phyloP scores from a whole-genome alignment of 352 stramenopile species.

The Phytophthora sansomeana region DNA sequence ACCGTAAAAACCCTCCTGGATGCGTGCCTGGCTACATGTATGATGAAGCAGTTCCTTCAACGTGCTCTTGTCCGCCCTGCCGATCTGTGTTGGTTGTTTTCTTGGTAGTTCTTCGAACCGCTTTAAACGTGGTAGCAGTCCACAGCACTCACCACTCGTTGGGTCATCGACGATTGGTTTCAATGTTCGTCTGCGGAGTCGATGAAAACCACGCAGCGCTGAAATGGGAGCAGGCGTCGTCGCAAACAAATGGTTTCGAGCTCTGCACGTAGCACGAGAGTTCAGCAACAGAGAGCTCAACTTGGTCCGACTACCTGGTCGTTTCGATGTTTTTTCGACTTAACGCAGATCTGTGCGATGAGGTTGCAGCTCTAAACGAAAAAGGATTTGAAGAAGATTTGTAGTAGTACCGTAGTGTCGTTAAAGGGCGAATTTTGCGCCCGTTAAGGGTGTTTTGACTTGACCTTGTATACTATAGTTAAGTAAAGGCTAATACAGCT shows the following conservation, averaged over 20 bases:
- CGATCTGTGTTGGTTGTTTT: background rate
- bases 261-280: constrained; percentile 1
- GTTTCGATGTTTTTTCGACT: constrained; percentile 7
- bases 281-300: background rate
- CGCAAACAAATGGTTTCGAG: constrained; percentile 6
- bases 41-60: constrained; percentile 15
- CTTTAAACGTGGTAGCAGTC: background rate
- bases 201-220: background rate
- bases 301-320: constrained; percentile 1
- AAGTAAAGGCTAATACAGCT: too few relatives aligned
- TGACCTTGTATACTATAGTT: too few relatives aligned
- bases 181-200: background rate
- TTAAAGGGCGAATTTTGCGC: too few relatives aligned
- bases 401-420: too few relatives aligned
- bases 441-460: too few relatives aligned
- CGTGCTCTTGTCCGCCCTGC: constrained; percentile 10
- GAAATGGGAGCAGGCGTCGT: background rate
- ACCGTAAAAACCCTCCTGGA: too few relatives aligned
- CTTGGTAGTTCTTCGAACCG: constrained; percentile 5
- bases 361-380: background rate
- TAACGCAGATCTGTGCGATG: background rate
- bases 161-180: background rate
- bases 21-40: too few relatives aligned
- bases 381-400: too few relatives aligned
- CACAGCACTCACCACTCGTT: too few relatives aligned